A percentile compares a stretch with the other conserved stretches of the same genome.
phyloP scores from a whole-genome alignment of 2,329 filamentous ascomycete genomes.

The Drechslerella stenobrocha region DNA sequence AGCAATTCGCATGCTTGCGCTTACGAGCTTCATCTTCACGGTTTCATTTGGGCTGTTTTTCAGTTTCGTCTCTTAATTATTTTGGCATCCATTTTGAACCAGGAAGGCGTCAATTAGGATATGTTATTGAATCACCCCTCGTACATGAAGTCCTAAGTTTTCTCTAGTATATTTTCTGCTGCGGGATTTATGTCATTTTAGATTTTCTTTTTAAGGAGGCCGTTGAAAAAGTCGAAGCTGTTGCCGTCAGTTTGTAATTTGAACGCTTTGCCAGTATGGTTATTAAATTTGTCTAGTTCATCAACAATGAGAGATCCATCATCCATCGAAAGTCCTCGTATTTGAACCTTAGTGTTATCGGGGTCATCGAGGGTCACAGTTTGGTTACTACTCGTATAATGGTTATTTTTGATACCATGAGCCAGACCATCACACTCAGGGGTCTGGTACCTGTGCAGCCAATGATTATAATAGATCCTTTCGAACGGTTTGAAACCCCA shows the following conservation, averaged over 20 bases:
- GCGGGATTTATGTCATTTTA: too few species aligned
- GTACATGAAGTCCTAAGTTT: too few species aligned
- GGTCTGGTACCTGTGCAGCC: conserved; percentile 79
- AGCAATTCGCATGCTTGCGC: conserved; percentile 57
- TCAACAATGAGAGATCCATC: conserved; percentile 86
- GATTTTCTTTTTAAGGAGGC: conserved; percentile 77
- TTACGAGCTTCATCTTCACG: conserved; percentile 25
- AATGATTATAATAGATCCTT: conserved; percentile 74
- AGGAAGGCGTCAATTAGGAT: too few species aligned
- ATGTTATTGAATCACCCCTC: too few species aligned
- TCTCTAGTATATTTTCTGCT: too few species aligned
- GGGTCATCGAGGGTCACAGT: conserved; percentile 77
- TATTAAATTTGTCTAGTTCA: conserved; percentile 74
- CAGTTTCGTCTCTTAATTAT: conserved; percentile 19
- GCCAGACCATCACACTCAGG: not conserved
- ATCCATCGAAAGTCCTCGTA: conserved; percentile 86
- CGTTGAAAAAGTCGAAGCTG: conserved; percentile 96
- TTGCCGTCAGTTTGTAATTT: conserved; percentile 94
- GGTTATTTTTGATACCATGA: conserved; percentile 56
- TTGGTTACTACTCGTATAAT: conserved; percentile 57
- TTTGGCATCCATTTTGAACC: not conserved
- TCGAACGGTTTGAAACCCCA: conserved; percentile 76
- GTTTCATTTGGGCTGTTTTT: conserved; percentile 39
- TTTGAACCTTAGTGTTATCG: conserved; percentile 71
- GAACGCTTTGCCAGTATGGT: conserved; percentile 75